Percentiles rank a stretch among this genome's conserved stretches.
Evolutionary conservation across 352 stramenopile species (phyloP).

Genomic region (Pythium sukuiense): DNA sequence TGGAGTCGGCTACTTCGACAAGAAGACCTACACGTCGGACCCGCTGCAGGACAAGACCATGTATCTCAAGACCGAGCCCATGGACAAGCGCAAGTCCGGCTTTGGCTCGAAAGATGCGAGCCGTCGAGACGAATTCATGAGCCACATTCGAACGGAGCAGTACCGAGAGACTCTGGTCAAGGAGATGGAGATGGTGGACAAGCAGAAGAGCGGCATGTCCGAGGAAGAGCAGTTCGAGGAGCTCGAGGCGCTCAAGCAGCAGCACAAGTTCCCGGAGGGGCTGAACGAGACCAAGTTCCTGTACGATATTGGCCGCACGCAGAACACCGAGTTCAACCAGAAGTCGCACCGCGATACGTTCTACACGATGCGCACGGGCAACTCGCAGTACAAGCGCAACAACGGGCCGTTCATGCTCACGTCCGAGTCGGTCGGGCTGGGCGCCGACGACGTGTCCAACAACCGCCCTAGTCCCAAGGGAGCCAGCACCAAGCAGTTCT

Average conservation of each 20-base stretch:
- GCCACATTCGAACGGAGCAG: slow-evolving; percentile 86
- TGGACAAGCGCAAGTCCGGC: slow-evolving; percentile 85
- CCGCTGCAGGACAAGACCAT: slow-evolving; percentile 85
- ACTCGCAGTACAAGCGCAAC: slow-evolving; percentile 77
- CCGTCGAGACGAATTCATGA: slow-evolving; percentile 91
- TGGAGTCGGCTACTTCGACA: slow-evolving; percentile 83
- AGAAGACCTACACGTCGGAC: slow-evolving; percentile 85
- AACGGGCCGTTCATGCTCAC: slow-evolving; percentile 82
- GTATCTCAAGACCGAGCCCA: slow-evolving; percentile 87
- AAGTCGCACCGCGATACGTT: slow-evolving; percentile 83
- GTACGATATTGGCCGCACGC: slow-evolving; percentile 77
- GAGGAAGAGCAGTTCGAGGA: slow-evolving; percentile 41
- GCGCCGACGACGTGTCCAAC: slow-evolving; percentile 58
- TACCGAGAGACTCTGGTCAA: slow-evolving; percentile 85
- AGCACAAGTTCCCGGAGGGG: slow-evolving; percentile 65
- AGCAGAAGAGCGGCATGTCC: slow-evolving; percentile 51
- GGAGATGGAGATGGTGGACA: slow-evolving; percentile 82
- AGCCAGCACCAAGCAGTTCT: slow-evolving; percentile 83
- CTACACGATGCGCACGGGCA: slow-evolving; percentile 78
- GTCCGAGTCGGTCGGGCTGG: slow-evolving; percentile 63
- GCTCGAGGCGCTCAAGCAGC: slow-evolving; percentile 45
- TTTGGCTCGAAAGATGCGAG: slow-evolving; percentile 91
- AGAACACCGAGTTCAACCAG: slow-evolving; percentile 83
- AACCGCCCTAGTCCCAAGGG: slow-evolving; percentile 61
- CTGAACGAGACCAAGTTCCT: slow-evolving; percentile 75